Evolutionary conservation across 176 grass and related monocot species (phyloP), one percentile per base, ranked within the genome.

Genomic region (Musa schizocarpa): DNA sequence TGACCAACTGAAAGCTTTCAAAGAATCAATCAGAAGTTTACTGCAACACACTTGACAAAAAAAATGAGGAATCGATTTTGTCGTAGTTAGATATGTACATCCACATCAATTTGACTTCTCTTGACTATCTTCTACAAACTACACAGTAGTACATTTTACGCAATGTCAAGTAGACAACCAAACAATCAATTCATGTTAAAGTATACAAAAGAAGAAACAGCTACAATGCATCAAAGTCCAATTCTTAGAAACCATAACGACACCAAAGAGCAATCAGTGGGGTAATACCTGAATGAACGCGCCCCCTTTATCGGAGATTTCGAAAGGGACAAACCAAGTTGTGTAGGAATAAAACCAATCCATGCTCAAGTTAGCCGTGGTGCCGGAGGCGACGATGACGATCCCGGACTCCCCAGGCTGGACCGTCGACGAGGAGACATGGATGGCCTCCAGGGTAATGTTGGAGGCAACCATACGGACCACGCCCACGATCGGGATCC

Each of bases 261-360:
- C 17, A 24, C 19, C 8, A 73, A 53, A 22, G 53, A 25, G 2
- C 22, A 54, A 13, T 24, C 71, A 23, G 25, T 3, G 16, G 17
- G 51, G 34, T 48, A 50, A 10, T 88, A 96, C 93, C 93, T 88
- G 79, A 88, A 96, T 79, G 34, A 87, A 90, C 62, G 93, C 93
- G 72, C 63, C 87, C 43, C 94, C 94, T 8, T 86, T 58, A 53
- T 97, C 94, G 13, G 88, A 91, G 29, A 80, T 65, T 59, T 80
- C 69, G 69, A 97, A 72, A 0, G 85, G 81, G 25, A 97, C 54
- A 61, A 97, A 3, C 88, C 86, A 97, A 25, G 82, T 74, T 53
- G 22, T 68, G 58, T 93, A 97, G 24, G 86, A 90, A 83, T 93
- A 97, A 1, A 68, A 86, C 94, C 94, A 97, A 80, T 83, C 66